A percentile compares a stretch with the other conserved stretches of the same genome.
phyloP scores from a whole-genome alignment of 352 stramenopile species.

The Pythium phragmitis region DNA sequence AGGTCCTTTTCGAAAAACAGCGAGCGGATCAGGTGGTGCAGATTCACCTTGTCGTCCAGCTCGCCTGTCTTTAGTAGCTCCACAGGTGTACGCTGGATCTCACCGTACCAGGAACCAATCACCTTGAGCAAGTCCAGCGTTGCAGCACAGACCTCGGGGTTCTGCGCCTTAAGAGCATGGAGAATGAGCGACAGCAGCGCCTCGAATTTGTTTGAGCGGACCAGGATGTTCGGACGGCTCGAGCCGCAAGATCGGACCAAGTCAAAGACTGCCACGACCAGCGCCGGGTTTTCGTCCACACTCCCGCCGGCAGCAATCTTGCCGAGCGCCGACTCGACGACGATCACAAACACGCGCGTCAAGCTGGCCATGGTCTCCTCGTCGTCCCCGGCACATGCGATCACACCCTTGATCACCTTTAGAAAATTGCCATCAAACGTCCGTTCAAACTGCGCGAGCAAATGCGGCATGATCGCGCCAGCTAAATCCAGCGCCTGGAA shows the following conservation, averaged over 20 bases:
- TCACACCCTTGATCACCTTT: constrained; percentile 68
- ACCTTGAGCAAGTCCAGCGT: constrained; percentile 66
- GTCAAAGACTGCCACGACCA: constrained; percentile 58
- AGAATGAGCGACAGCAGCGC: constrained; percentile 52
- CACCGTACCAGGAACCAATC: constrained; percentile 65
- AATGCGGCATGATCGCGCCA: constrained; percentile 53
- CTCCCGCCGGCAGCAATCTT: constrained; percentile 49
- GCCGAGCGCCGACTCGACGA: constrained; percentile 48
- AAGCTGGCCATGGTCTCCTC: constrained; percentile 53
- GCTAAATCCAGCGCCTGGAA: constrained; percentile 61
- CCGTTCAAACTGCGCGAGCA: constrained; percentile 62
- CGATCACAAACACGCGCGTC: constrained; percentile 65
- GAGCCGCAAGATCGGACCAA: constrained; percentile 56
- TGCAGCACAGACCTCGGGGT: constrained; percentile 53
- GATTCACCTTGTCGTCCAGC: constrained; percentile 49
- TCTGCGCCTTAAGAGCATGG: constrained; percentile 64
- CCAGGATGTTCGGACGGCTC: constrained; percentile 59
- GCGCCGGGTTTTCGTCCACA: constrained; percentile 50
- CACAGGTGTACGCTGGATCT: constrained; percentile 61
- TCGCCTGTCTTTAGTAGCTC: constrained; percentile 46
- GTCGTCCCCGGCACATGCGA: constrained; percentile 61
- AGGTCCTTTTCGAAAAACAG: constrained; percentile 83
- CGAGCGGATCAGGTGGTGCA: constrained; percentile 63
- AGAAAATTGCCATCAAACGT: constrained; percentile 65
- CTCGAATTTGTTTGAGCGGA: constrained; percentile 69